Percentiles rank a stretch among this genome's conserved stretches.
Evolutionary conservation across 2,329 filamentous ascomycete genomes (phyloP).

Genomic region (Penicillium sp.): DNA sequence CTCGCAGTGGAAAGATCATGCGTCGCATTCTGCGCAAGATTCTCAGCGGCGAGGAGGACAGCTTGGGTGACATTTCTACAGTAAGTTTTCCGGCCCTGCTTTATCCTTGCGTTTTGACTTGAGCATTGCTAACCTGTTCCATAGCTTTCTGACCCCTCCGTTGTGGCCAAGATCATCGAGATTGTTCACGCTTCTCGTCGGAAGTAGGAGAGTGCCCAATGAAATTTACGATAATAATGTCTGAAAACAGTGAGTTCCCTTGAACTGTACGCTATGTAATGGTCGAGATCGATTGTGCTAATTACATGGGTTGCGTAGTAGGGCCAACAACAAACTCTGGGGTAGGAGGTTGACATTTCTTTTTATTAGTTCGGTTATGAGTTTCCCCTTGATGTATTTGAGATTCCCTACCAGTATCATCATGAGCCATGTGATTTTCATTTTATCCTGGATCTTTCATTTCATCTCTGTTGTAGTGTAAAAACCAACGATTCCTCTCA

Average conservation of each 20-base stretch:
- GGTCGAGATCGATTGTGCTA: background rate
- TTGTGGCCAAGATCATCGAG: conserved; percentile 87
- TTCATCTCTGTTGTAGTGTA: background rate
- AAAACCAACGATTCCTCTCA: background rate
- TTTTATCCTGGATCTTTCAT: conserved; percentile 2
- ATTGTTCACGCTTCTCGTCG: conserved; percentile 62
- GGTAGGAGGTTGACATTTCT: conserved; percentile 1
- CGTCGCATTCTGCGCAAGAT: conserved; percentile 96
- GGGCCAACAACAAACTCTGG: background rate
- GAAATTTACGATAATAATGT: conserved; percentile 24
- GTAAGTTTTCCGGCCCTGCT: conserved; percentile 54
- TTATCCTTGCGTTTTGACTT: background rate
- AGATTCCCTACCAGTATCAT: conserved; percentile 25
- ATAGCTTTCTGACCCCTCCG: conserved; percentile 81
- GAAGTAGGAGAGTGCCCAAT: conserved; percentile 32
- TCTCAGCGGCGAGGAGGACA: conserved; percentile 92
- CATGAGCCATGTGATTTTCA: conserved; percentile 20
- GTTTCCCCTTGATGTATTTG: conserved; percentile 17
- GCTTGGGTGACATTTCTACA: conserved; percentile 88
- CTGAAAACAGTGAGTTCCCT: conserved; percentile 10
- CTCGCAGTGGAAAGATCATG: conserved; percentile 98
- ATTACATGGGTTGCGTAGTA: background rate
- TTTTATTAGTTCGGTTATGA: conserved; percentile 2
- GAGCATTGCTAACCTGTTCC: conserved; percentile 7
- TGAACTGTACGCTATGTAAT: background rate